A percentile compares a stretch with the other conserved stretches of the same genome.
These are phyloP conservation scores for Cercophora newfieldiana DNA, from an alignment of 495 filamentous ascomycete species.

Conservation along the genomic window DNA sequence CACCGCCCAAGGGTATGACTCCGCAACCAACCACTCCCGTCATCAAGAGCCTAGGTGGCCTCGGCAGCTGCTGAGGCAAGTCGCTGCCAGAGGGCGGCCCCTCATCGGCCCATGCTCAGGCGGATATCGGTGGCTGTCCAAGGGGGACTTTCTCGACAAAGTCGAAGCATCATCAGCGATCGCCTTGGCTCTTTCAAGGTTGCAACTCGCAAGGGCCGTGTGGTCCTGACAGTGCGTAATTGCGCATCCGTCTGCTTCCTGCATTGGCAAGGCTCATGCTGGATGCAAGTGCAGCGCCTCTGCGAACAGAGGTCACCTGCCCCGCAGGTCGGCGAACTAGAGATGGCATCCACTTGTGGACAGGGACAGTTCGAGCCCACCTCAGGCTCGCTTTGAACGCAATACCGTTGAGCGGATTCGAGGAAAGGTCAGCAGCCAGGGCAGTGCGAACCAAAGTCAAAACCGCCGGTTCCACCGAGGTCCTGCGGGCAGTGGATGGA, in stretches of 20 bases:
- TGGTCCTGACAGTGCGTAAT: not conserved
- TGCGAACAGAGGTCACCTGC: not conserved
- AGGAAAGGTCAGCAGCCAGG: not conserved
- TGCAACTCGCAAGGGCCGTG: not conserved
- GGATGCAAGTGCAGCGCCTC: not conserved
- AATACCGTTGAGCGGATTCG: not conserved
- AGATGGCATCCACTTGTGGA: not conserved
- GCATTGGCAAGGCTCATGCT: constrained; percentile 3
- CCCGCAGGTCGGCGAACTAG: not conserved
- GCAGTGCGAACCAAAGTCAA: not conserved
- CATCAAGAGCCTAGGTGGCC: not conserved
- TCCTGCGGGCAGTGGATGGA: not conserved
- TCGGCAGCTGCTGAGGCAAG: not conserved
- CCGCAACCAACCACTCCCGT: too few species aligned
- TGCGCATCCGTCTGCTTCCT: not conserved
- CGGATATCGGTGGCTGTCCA: not conserved
- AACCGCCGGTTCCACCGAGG: not conserved
- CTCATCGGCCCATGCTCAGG: too few species aligned
- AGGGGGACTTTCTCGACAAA: not conserved
- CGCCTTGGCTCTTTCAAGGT: not conserved
- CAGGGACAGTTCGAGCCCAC: not conserved
- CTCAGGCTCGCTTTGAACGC: not conserved
- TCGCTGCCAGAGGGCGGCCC: not conserved
- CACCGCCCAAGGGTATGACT: not conserved
- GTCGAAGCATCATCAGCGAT: not conserved